phyloP scores from a whole-genome alignment of 306 rosid genomes.

The Quercus alba region DNA sequence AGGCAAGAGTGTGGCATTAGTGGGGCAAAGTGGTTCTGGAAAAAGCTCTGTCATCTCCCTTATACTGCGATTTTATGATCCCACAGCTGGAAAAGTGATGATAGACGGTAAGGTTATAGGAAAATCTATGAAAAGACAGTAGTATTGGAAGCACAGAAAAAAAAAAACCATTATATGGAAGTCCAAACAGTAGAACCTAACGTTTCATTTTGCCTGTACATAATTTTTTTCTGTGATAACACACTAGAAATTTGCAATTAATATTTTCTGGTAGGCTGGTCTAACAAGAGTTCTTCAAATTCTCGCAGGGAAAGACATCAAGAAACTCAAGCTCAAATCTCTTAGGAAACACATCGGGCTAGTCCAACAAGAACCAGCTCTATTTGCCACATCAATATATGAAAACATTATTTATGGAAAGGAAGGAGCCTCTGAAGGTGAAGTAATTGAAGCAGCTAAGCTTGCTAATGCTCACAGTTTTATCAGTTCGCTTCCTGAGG shows the following conservation, averaged over 20 bases:
- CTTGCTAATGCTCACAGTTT: conserved; percentile 86
- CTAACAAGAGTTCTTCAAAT: conserved; percentile 18
- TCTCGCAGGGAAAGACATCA: conserved; percentile 79
- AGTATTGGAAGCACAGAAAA: background rate
- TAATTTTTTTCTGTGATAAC: background rate
- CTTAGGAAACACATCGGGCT: conserved; percentile 82
- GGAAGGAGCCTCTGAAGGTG: conserved; percentile 84
- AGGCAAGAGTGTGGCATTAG: conserved; percentile 79
- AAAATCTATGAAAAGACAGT: background rate
- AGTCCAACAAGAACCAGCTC: conserved; percentile 97
- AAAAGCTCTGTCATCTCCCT: conserved; percentile 93
- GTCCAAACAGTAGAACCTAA: background rate
- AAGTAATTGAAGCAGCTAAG: conserved; percentile 86
- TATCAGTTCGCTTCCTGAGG: conserved; percentile 85
- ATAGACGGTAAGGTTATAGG: conserved; percentile 68
- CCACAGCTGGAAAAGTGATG: conserved; percentile 70
- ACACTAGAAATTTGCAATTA: background rate
- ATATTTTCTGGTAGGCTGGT: background rate
- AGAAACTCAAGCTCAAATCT: conserved; percentile 66
- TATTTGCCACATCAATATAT: conserved; percentile 77
- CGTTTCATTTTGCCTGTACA: background rate
- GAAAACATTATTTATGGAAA: conserved; percentile 85
- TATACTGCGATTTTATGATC: conserved; percentile 87
- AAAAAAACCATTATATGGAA: background rate
- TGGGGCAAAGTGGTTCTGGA: conserved; percentile 98